Conservation (phyloP, 78 protist genomes). For the Dictyostelium citrinum region DNA sequence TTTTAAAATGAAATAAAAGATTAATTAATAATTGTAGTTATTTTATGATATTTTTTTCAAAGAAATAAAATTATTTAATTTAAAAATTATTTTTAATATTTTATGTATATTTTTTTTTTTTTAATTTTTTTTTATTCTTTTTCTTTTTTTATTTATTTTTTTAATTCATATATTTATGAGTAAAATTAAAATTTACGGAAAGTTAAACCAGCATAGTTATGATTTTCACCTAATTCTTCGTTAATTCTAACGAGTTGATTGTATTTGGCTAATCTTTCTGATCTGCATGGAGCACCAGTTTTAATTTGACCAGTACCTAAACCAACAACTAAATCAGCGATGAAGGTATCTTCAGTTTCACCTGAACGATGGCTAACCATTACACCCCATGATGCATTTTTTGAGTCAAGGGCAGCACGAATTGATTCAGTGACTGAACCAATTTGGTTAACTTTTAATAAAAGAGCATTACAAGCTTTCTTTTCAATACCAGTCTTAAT, state of each 20-base stretch:
- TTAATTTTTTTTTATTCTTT: neutral
- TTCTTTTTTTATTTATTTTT: neutral
- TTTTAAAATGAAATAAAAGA: too few species aligned
- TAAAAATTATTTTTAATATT: too few species aligned
- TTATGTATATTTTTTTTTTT: neutral
- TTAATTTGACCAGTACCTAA: conserved; percentile 99
- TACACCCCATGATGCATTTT: conserved; percentile 94
- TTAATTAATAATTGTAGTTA: neutral
- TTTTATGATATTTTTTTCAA: too few species aligned
- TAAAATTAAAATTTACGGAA: conserved; percentile 35
- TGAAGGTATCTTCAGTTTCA: conserved; percentile 98
- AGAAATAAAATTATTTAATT: neutral
- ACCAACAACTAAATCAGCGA: conserved; percentile 99
- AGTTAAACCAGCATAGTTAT: conserved; percentile 71
- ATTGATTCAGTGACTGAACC: conserved; percentile 96
- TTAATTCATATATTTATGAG: neutral
- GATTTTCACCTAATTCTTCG: conserved; percentile 59
- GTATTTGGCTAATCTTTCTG: conserved; percentile 99
- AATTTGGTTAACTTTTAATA: conserved; percentile 98
- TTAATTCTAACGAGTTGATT: conserved; percentile 98
- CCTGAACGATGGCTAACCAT: conserved; percentile 99
- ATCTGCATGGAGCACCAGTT: conserved; percentile 99
- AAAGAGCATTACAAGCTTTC: conserved; percentile 96
- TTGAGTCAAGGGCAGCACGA: conserved; percentile 86
- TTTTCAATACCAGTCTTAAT: conserved; percentile 94